Percentiles rank a stretch among this genome's conserved stretches.
Evolutionary conservation across 2,329 filamentous ascomycete genomes (phyloP).

Genomic region (Colletotrichum liaoningense): DNA sequence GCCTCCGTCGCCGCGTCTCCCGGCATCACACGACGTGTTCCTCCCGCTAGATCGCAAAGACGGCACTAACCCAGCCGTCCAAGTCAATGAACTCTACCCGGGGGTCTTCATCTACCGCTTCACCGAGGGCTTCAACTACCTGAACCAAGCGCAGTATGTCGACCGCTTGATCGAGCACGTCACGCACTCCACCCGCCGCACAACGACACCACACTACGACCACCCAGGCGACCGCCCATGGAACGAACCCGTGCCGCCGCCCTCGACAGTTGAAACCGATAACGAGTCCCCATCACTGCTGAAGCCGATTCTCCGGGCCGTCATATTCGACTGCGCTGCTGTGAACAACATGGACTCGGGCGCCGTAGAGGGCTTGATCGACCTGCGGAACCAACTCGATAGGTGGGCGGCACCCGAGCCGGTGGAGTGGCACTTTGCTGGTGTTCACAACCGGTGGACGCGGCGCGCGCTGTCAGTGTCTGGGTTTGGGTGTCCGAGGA

Average conservation of each 20-base stretch:
- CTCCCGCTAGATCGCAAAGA: slow-evolving; percentile 62
- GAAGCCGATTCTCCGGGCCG: slow-evolving; percentile 59
- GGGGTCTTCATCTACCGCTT: slow-evolving; percentile 68
- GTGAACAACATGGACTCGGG: slow-evolving; percentile 69
- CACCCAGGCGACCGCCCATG: slow-evolving; percentile 57
- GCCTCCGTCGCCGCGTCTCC: not conserved
- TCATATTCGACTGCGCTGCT: slow-evolving; percentile 68
- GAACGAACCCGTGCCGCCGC: slow-evolving; percentile 60
- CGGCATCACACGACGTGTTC: slow-evolving; percentile 47
- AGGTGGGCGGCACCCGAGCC: slow-evolving; percentile 59
- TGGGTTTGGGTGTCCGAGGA: slow-evolving; percentile 62
- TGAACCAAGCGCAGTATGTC: slow-evolving; percentile 63
- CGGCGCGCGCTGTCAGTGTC: slow-evolving; percentile 65
- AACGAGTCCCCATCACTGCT: not conserved
- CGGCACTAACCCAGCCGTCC: slow-evolving; percentile 60
- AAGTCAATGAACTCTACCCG: slow-evolving; percentile 59
- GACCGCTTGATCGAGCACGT: slow-evolving; percentile 60
- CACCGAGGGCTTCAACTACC: slow-evolving; percentile 67
- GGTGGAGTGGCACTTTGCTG: slow-evolving; percentile 66
- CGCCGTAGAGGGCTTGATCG: slow-evolving; percentile 66
- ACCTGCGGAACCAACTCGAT: slow-evolving; percentile 66
- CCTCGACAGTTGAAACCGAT: not conserved
- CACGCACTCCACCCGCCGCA: slow-evolving; percentile 52
- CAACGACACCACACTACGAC: slow-evolving; percentile 33
- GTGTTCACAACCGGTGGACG: slow-evolving; percentile 66